Evolutionary conservation across 768 basidiomycete species (phyloP).

Genomic region (Sarcodon sp.): DNA sequence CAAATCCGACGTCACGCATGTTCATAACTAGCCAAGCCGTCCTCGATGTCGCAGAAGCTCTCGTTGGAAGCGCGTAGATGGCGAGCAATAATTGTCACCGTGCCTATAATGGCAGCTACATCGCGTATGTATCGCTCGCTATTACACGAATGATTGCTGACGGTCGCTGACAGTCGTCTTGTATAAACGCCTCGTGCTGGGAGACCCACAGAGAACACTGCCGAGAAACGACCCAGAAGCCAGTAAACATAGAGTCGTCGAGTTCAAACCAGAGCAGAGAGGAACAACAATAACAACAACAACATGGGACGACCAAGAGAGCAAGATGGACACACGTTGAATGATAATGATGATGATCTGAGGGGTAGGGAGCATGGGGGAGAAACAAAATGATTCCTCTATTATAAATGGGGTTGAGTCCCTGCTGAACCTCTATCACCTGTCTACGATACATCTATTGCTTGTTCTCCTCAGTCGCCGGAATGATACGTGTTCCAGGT

Average conservation of each 20-base stretch:
- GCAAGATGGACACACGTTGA: neutral
- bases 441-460: slow-evolving; percentile 2
- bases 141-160: neutral
- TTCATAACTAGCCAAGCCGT: too few species aligned
- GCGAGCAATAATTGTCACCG: slow-evolving; percentile 44
- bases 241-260: neutral
- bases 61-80: slow-evolving; percentile 31
- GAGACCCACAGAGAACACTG: slow-evolving; percentile 31
- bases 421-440: neutral
- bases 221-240: slow-evolving; percentile 14
- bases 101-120: slow-evolving; percentile 53
- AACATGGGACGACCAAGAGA: neutral
- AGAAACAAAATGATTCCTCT: neutral
- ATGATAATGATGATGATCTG: neutral
- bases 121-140: slow-evolving; percentile 32
- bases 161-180: slow-evolving; percentile 34
- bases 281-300: slow-evolving; percentile 1
- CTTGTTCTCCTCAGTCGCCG: slow-evolving; percentile 11
- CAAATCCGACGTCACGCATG: neutral
- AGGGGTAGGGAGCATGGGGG: neutral
- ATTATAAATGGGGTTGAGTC: too few species aligned
- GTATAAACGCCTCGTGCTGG: slow-evolving; percentile 49
- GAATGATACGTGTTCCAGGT: slow-evolving; percentile 69
- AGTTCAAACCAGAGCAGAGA: slow-evolving; percentile 1
- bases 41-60: slow-evolving; percentile 19